Percentiles rank a stretch among this genome's conserved stretches.
Evolutionary conservation across 2,329 filamentous ascomycete genomes (phyloP).

Genomic region (Neofusicoccum sp.): DNA sequence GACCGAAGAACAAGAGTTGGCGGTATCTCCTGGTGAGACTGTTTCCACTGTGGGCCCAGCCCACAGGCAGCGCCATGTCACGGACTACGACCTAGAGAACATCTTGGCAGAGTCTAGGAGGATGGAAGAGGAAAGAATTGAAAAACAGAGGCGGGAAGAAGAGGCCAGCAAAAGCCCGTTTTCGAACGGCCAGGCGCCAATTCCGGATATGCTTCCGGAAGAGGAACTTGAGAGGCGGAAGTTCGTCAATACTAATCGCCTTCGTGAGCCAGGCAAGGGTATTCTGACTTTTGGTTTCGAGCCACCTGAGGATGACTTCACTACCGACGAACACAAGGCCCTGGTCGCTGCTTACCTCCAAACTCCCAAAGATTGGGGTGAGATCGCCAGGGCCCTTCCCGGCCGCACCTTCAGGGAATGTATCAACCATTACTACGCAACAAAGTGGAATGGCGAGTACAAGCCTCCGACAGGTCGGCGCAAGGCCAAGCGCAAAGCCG

Average conservation of each 20-base stretch:
- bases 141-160: conserved; percentile 56
- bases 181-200: conserved; percentile 68
- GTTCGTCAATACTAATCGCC: conserved; percentile 66
- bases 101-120: conserved; percentile 57
- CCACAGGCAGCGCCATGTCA: conserved; percentile 54
- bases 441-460: conserved; percentile 71
- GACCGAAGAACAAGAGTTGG: conserved; percentile 35
- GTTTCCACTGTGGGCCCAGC: conserved; percentile 43
- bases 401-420: conserved; percentile 72
- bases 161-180: conserved; percentile 62
- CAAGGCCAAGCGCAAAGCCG: conserved; percentile 9
- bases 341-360: conserved; percentile 76
- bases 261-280: conserved; percentile 63
- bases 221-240: conserved; percentile 58
- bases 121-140: conserved; percentile 67
- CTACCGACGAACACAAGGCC: conserved; percentile 63
- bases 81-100: conserved; percentile 70
- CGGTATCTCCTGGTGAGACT: conserved; percentile 38
- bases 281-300: conserved; percentile 70
- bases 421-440: conserved; percentile 84
- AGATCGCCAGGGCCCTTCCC: conserved; percentile 66
- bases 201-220: conserved; percentile 67
- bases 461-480: conserved; percentile 48
- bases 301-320: conserved; percentile 73
- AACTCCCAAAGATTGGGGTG: conserved; percentile 76